Conservation (phyloP, 2,329 filamentous ascomycete species). For the Hymenoscyphus fraxineus region DNA sequence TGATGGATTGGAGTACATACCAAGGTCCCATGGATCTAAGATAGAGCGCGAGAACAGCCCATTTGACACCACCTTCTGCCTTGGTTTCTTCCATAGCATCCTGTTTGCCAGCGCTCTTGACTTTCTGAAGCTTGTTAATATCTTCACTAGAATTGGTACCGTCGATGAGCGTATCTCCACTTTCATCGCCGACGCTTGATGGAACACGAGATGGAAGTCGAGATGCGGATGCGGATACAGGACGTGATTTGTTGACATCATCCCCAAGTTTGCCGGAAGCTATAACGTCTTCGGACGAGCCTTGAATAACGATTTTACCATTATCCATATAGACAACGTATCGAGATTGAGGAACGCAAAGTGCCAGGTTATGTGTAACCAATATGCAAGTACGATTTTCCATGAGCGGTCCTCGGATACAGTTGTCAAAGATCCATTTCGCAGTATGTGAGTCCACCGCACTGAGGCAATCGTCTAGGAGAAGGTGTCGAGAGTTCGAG, state of each 20-base stretch:
- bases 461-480: constrained; percentile 92
- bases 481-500: constrained; percentile 83
- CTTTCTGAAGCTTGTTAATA: constrained; percentile 35
- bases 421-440: constrained; percentile 96
- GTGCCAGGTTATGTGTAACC: constrained; percentile 90
- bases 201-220: constrained; percentile 72
- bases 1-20: constrained; percentile 35
- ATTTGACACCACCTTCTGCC: constrained; percentile 81
- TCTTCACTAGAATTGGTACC: constrained; percentile 44
- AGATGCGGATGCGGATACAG: constrained; percentile 67
- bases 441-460: constrained; percentile 97
- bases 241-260: constrained; percentile 71
- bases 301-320: constrained; percentile 72
- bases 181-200: constrained; percentile 68
- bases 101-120: constrained; percentile 35
- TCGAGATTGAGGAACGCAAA: constrained; percentile 76
- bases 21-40: constrained; percentile 88
- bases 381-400: constrained; percentile 83
- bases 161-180: constrained; percentile 48
- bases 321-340: constrained; percentile 86
- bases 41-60: constrained; percentile 81
- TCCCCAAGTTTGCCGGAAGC: constrained; percentile 86
- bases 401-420: constrained; percentile 88
- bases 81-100: constrained; percentile 70
- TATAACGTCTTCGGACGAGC: constrained; percentile 73